phyloP scores from a whole-genome alignment of 2,329 filamentous ascomycete species.

The Scedosporium apiospermum region DNA sequence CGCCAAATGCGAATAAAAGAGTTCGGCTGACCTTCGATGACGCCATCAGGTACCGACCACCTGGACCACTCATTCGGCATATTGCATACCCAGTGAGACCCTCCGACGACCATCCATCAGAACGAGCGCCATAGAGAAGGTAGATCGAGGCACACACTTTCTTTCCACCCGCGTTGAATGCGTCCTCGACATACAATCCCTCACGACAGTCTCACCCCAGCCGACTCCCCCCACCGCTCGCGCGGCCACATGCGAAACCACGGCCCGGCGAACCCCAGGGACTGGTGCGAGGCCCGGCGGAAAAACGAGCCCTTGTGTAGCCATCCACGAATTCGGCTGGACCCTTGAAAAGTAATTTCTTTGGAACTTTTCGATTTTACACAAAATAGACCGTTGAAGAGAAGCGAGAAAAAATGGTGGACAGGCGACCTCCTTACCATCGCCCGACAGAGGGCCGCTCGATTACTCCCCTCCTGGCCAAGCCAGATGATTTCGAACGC shows the following conservation, averaged over 20 bases:
- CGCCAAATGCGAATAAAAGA: background rate
- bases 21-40: background rate
- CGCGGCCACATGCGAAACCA: conserved; percentile 1
- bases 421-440: conserved; percentile 31
- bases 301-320: background rate
- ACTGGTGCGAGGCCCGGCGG: conserved; percentile 2
- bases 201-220: background rate
- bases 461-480: conserved; percentile 29
- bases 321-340: background rate
- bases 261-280: background rate
- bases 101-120: background rate
- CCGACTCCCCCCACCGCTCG: background rate
- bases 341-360: background rate
- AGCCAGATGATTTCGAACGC: conserved; percentile 18
- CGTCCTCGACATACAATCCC: background rate
- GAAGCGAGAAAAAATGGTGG: background rate
- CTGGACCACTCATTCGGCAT: background rate
- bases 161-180: background rate
- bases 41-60: background rate
- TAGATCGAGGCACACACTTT: background rate
- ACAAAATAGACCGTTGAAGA: background rate
- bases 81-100: background rate
- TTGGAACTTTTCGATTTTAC: background rate
- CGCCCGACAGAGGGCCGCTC: conserved; percentile 36
- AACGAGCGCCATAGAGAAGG: background rate